Conservation (phyloP, 306 rosid species). For the Vigna reflexopilosa region DNA sequence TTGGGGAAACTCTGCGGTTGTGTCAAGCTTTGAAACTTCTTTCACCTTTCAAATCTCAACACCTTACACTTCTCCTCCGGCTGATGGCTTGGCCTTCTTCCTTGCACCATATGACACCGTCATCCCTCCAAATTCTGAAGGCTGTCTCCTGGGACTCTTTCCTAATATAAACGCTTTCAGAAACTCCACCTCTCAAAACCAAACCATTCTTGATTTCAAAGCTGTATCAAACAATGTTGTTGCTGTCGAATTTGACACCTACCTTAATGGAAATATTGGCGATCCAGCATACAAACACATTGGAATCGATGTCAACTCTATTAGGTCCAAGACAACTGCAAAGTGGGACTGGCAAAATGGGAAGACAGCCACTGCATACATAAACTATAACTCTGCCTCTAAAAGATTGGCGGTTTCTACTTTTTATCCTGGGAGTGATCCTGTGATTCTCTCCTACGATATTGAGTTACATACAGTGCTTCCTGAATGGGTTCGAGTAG, state of each 20-base stretch:
- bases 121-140: not conserved
- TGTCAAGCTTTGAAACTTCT: too few species aligned
- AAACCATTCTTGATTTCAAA: too few species aligned
- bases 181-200: not conserved
- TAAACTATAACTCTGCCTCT: not conserved
- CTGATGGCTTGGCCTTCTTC: not conserved
- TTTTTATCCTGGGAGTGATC: not conserved
- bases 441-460: not conserved
- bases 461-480: not conserved
- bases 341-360: not conserved
- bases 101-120: not conserved
- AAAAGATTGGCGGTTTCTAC: not conserved
- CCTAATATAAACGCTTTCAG: rapidly evolving
- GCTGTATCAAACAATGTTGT: not conserved
- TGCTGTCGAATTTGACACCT: not conserved
- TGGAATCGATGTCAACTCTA: not conserved
- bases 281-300: not conserved
- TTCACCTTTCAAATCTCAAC: not conserved
- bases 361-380: not conserved
- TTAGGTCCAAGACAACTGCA: not conserved
- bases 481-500: not conserved
- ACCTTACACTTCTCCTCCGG: not conserved
- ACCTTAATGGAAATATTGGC: rapidly evolving
- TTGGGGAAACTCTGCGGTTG: not conserved
- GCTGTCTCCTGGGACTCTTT: not conserved